Evolutionary conservation across 805 yeast genomes (phyloP).

Genomic region (Saturnispora halmiae): DNA sequence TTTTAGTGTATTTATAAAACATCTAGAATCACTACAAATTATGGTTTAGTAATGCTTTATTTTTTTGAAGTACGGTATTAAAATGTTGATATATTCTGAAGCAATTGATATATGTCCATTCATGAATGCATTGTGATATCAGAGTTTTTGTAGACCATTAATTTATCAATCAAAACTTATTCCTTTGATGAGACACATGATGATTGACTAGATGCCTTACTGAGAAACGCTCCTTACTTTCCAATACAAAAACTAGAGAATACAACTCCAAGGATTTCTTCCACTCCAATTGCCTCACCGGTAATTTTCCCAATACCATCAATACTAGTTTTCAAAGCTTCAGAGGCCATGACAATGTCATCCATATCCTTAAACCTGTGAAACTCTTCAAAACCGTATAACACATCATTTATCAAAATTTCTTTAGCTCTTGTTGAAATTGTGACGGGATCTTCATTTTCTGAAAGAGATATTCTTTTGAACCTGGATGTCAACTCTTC

Average conservation of each 20-base stretch:
- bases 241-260: constrained; percentile 93
- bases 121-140: no score
- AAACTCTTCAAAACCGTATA: constrained; percentile 66
- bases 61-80: no score
- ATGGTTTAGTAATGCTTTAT: no score
- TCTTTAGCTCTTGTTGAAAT: constrained; percentile 73
- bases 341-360: constrained; percentile 76
- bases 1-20: no score
- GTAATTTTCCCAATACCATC: constrained; percentile 90
- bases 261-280: constrained; percentile 84
- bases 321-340: constrained; percentile 60
- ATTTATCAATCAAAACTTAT: neutral
- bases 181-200: no score
- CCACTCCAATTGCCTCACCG: constrained; percentile 81
- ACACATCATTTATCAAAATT: constrained; percentile 62
- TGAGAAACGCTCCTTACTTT: no score
- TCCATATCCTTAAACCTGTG: constrained; percentile 37
- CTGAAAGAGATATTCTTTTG: constrained; percentile 39
- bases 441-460: constrained; percentile 53
- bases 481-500: constrained; percentile 37
- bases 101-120: no score
- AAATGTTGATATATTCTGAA: no score
- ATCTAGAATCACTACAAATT: no score
- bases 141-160: neutral
- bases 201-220: no score